Evolutionary conservation across 768 basidiomycete genomes (phyloP), one percentile per base, ranked within the genome.

Genomic region (Phanerochaete carnosa): DNA sequence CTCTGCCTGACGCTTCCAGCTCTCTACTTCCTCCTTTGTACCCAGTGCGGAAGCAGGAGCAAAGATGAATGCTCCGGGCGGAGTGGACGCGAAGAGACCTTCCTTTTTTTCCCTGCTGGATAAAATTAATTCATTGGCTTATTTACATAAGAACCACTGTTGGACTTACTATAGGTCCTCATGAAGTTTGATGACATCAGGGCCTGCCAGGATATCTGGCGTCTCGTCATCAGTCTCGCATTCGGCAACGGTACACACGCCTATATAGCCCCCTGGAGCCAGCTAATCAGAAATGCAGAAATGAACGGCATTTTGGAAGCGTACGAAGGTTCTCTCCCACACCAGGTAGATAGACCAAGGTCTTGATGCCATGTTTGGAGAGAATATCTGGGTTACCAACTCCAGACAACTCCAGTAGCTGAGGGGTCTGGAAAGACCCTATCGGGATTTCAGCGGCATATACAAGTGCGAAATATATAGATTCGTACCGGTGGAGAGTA

Each of bases 261-360:
- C 55, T 22, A 55, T 23, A 30, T 62, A 57, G 57, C 58, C 61
- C 61, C 58, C 61, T 62, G 50, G 2, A 39, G 16, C 22, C 32
- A 1, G 1, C 33, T 49, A 2, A 55, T 55, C 54, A 11, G 26
- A 3, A 22, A 30, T 43, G 2, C 1, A 13, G 35, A 33, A 22
- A 30, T 29, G 4, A 29, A 33, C 9, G 19, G 15, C 15, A 32
- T 19, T 2, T 1, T 7, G 1, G n/a, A 2, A 83, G 82, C 64
- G 85, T 84, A 67, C 85, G 83, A 26, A 86, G 75, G 66, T 86
- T 85, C 69, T 76, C 77, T 6, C 83, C 83, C 4, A 85, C 83
- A 4, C 76, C 78, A 62, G 76, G 76, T 29, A 84, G 71, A 58
- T 82, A 70, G 43, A 84, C 71, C n/a, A 73, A 69, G 3, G 79